Conservation (phyloP, 208 protist species). For the Acanthamoeba healyi region DNA sequence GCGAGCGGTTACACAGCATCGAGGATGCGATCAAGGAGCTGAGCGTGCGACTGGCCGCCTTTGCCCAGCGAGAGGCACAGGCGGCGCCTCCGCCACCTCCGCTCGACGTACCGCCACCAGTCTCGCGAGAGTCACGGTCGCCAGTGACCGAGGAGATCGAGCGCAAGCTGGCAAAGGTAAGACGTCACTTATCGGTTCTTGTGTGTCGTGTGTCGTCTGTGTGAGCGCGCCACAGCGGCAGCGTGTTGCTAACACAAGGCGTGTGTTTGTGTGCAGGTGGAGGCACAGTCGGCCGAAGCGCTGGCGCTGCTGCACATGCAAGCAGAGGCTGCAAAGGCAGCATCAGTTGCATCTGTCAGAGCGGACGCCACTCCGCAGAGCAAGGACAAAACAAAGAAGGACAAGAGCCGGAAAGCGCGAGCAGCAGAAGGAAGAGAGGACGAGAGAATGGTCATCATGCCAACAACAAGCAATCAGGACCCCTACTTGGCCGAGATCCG, state of each 20-base stretch:
- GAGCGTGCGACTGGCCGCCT: not conserved
- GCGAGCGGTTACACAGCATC: not conserved
- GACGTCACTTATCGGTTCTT: too few species aligned
- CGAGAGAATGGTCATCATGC: not conserved
- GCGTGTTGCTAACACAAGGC: not conserved
- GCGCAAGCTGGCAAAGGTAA: not conserved
- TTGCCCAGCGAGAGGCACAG: not conserved
- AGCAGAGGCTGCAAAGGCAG: not conserved
- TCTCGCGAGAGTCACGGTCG: too few species aligned
- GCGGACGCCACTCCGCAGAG: too few species aligned
- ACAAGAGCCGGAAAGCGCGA: not conserved
- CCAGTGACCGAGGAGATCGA: not conserved
- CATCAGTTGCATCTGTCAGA: too few species aligned
- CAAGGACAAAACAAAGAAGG: too few species aligned
- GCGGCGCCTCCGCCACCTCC: not conserved
- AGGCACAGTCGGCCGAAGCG: not conserved
- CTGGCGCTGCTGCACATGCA: not conserved
- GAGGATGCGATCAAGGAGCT: not conserved
- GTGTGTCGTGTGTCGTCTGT: not conserved
- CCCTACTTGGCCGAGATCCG: not conserved
- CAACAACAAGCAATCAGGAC: not conserved
- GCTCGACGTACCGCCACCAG: not conserved
- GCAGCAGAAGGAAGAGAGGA: not conserved
- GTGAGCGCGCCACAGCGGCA: too few species aligned
- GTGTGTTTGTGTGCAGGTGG: not conserved